A percentile compares a stretch with the other conserved stretches of the same genome.
These are phyloP conservation scores for Fusarium miscanthi DNA, from an alignment of 2,329 filamentous ascomycete species.

Conservation along the genomic window DNA sequence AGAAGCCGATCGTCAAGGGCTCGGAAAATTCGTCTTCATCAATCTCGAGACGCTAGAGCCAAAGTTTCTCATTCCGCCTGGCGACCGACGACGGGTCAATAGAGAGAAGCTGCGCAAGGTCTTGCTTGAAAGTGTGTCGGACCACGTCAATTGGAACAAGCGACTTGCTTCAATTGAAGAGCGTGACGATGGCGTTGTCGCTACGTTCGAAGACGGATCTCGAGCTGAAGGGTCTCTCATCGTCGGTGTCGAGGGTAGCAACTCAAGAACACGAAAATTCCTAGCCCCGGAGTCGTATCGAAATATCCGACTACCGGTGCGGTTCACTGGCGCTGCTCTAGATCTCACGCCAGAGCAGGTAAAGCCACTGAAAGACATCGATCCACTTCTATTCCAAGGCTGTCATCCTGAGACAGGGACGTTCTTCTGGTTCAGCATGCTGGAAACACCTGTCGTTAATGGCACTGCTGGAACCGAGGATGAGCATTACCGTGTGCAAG, in stretches of 20 bases:
- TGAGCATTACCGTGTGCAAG: background rate
- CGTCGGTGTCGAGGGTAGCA: slow-evolving; percentile 11
- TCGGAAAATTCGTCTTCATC: slow-evolving; percentile 11
- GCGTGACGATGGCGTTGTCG: background rate
- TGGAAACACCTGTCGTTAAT: background rate
- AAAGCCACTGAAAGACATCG: slow-evolving; percentile 1
- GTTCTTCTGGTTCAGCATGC: slow-evolving; percentile 16
- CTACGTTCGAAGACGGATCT: background rate
- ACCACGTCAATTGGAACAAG: background rate
- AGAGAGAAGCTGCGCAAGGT: slow-evolving; percentile 13
- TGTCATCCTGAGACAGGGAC: background rate
- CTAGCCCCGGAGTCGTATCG: background rate
- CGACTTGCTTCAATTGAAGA: slow-evolving; percentile 8
- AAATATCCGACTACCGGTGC: background rate
- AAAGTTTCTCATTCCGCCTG: background rate
- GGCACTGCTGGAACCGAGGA: background rate
- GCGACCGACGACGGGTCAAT: slow-evolving; percentile 13
- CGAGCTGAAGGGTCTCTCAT: background rate
- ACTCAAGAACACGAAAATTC: slow-evolving; percentile 4
- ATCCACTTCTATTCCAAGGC: slow-evolving; percentile 13
- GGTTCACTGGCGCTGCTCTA: background rate
- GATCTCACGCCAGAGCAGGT: slow-evolving; percentile 12
- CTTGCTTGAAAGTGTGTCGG: background rate
- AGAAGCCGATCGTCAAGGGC: slow-evolving; percentile 7
- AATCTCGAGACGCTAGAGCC: slow-evolving; percentile 5